Percentiles rank a stretch among this genome's conserved stretches.
Evolutionary conservation across 306 rosid genomes (phyloP).

Genomic region (Coriaria nepalensis): DNA sequence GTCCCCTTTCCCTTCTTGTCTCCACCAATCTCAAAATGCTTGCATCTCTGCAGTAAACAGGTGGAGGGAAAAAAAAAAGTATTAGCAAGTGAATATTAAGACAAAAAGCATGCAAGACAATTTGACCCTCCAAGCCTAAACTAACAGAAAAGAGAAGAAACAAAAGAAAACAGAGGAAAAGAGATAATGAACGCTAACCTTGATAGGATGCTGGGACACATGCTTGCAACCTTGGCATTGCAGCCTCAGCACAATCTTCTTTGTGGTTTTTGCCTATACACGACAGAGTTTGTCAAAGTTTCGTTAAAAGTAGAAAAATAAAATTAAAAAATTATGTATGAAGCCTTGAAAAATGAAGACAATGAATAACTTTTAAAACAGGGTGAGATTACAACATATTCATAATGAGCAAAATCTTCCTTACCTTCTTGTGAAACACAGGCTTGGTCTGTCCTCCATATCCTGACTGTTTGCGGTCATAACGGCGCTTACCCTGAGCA

Average conservation of each 20-base stretch:
- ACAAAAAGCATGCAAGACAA: neutral
- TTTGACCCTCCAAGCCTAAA: too few species aligned
- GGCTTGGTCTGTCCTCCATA: slow-evolving; percentile 45
- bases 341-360: too few species aligned
- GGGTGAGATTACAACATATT: too few species aligned
- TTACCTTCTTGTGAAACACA: slow-evolving; percentile 36
- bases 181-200: slow-evolving; percentile 28
- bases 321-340: too few species aligned
- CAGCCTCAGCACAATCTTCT: slow-evolving; percentile 41
- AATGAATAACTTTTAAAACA: too few species aligned
- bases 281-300: too few species aligned
- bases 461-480: slow-evolving; percentile 39
- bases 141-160: too few species aligned
- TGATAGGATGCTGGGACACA: slow-evolving; percentile 36
- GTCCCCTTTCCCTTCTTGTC: slow-evolving; percentile 41
- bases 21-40: slow-evolving; percentile 32
- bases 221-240: slow-evolving; percentile 41
- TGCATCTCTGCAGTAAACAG: slow-evolving; percentile 49
- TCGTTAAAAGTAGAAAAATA: too few species aligned
- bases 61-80: too few species aligned
- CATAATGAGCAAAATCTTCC: too few species aligned
- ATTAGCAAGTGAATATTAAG: too few species aligned
- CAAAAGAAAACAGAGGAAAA: too few species aligned
- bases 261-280: slow-evolving; percentile 39
- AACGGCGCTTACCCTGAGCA: slow-evolving; percentile 39